Conservation (phyloP, 495 filamentous ascomycete genomes). For the Aspergillus wentii region DNA sequence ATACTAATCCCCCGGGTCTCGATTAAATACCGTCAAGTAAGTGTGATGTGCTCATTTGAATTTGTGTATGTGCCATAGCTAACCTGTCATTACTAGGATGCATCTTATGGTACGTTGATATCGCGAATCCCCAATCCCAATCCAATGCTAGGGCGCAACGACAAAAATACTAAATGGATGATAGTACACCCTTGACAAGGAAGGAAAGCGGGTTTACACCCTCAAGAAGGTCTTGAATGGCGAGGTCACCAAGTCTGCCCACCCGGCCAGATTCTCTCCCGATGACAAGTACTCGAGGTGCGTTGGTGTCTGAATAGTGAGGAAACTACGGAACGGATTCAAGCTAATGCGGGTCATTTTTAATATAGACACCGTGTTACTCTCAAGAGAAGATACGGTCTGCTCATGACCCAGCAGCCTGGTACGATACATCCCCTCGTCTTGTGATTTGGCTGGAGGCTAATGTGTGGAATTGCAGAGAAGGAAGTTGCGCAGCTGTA, state of each 20-base stretch:
- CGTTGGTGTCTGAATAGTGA: slow-evolving; percentile 12
- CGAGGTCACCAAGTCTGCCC: slow-evolving; percentile 88
- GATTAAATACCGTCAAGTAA: slow-evolving; percentile 30
- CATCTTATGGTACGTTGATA: slow-evolving; percentile 53
- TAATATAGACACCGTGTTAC: slow-evolving; percentile 73
- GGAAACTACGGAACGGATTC: neutral
- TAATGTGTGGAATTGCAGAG: slow-evolving; percentile 18
- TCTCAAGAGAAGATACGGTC: slow-evolving; percentile 84
- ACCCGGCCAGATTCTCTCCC: slow-evolving; percentile 94
- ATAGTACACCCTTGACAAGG: slow-evolving; percentile 70
- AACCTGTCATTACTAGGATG: slow-evolving; percentile 39
- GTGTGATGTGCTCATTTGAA: slow-evolving; percentile 8
- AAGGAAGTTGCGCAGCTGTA: slow-evolving; percentile 26
- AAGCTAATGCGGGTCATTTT: slow-evolving; percentile 13
- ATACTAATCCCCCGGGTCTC: no score
- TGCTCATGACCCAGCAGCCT: slow-evolving; percentile 80
- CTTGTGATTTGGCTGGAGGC: neutral
- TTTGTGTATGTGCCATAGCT: no score
- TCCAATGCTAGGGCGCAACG: no score
- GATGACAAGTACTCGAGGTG: slow-evolving; percentile 95
- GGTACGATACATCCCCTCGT: slow-evolving; percentile 15
- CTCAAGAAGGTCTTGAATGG: slow-evolving; percentile 52
- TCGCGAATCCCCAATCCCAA: no score
- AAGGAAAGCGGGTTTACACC: slow-evolving; percentile 84
- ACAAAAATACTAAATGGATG: no score